Evolutionary conservation across 2,329 filamentous ascomycete species (phyloP), one percentile per base, ranked within the genome.

Genomic region (Tolypocladium endophyticum): DNA sequence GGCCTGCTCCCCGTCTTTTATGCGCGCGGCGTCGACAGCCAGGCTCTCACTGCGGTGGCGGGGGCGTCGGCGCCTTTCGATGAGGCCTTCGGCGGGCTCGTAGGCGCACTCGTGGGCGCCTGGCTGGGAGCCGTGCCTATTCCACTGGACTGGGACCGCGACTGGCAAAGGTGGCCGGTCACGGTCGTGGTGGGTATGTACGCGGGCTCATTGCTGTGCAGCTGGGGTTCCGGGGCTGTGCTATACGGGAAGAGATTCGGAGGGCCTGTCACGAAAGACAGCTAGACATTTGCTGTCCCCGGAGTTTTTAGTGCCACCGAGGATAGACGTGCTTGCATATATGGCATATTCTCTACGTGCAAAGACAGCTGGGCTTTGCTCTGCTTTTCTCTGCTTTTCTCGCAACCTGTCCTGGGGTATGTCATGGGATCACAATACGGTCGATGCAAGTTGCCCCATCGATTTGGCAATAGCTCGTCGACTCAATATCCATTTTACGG

Each of bases 121-220:
- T 97, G 94, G 94, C 76, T 96, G 50, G 94, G 94, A 4, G 94
- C 94, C 9, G 85, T 97, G 58, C 94, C 95, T 0, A 97, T 99
- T 66, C 94, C 94, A 2, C 78, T 99, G 65, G 94, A 99, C 72
- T 97, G 93, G 93, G 94, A 99, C 72, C 86, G 94, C n/a, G 92
- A 96, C 67, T 99, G 94, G 94, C 94, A 99, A 82, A 90, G 88
- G 73, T 99, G 93, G 89, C 94, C 94, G 0, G 87, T 97, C 55
- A 99, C 94, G 0, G 89, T 99, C 61, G 75, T 97, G 5, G 86
- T 84, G 2, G 94, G 94, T 3, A 80, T 89, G 23, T 97, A 96
- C 73, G 74, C 84, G 7, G 94, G 94, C 1, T 92, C 89, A 72
- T 79, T 84, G 1, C 64, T 90, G 16, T 92, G 92, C 1, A 87